phyloP scores from a whole-genome alignment of 495 filamentous ascomycete genomes.

The Massariosphaeria phaeospora region DNA sequence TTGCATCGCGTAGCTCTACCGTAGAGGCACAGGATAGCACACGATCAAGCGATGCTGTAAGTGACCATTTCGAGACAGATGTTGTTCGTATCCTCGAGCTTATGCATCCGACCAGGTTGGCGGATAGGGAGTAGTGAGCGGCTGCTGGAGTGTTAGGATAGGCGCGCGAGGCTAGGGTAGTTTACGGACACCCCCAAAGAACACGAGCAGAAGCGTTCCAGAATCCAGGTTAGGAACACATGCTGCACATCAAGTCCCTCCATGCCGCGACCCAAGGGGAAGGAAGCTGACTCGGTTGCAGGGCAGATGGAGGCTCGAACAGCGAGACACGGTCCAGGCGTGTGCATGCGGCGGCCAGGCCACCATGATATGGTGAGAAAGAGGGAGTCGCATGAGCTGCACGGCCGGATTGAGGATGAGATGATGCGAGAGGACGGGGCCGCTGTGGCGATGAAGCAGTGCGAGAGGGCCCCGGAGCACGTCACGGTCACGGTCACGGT shows the following conservation, averaged over 20 bases:
- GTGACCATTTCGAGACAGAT: background rate
- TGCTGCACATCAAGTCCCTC: background rate
- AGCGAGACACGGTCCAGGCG: background rate
- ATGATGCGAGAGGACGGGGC: background rate
- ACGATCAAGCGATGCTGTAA: background rate
- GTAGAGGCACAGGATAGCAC: background rate
- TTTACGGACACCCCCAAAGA: background rate
- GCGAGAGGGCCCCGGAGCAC: background rate
- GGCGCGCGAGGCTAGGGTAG: background rate
- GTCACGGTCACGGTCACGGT: background rate
- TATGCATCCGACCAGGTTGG: background rate
- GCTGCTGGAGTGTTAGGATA: background rate
- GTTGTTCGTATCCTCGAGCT: background rate
- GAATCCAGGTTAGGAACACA: background rate
- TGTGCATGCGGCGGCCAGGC: background rate
- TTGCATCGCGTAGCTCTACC: too few species aligned
- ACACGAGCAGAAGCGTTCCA: background rate
- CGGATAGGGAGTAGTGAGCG: background rate
- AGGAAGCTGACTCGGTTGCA: background rate
- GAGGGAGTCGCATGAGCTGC: background rate
- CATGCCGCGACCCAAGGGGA: background rate
- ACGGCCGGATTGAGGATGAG: background rate
- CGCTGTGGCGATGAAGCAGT: background rate
- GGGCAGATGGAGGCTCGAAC: background rate
- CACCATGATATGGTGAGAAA: background rate